A percentile compares a stretch with the other conserved stretches of the same genome.
These are phyloP conservation scores for Termitomyces sp. DNA, from an alignment of 768 basidiomycete species.

Conservation along the genomic window DNA sequence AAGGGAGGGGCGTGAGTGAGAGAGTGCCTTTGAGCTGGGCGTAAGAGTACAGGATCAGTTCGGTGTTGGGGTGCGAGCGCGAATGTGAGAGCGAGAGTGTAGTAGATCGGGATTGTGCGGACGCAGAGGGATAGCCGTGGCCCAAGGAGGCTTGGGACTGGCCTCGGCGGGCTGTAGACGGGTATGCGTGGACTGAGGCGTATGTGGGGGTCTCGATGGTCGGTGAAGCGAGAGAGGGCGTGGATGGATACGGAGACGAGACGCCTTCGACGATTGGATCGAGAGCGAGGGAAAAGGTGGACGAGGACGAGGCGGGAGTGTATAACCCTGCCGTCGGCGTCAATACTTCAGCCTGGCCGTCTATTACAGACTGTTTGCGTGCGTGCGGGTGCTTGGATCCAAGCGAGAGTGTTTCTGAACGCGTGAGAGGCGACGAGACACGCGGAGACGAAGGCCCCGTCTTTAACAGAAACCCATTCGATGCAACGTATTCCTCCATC, in stretches of 20 bases:
- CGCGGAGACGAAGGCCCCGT: constrained; percentile 29
- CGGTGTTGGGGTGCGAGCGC: constrained; percentile 18
- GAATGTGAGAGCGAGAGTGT: background rate
- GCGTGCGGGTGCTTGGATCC: constrained; percentile 69
- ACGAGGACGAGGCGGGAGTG: constrained; percentile 38
- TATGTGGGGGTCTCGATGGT: constrained; percentile 24
- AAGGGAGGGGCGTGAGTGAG: constrained; percentile 41
- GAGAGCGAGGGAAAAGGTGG: constrained; percentile 41
- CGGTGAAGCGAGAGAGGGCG: constrained; percentile 31
- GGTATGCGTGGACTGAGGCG: constrained; percentile 27
- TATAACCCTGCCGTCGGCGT: too few species aligned
- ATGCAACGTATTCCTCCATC: constrained; percentile 30
- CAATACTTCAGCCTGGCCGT: constrained; percentile 36
- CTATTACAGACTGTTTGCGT: constrained; percentile 64
- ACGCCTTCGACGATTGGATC: constrained; percentile 40
- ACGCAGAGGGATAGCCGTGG: constrained; percentile 38
- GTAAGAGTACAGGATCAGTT: constrained; percentile 81
- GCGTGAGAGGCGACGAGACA: constrained; percentile 39
- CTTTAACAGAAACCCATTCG: too few species aligned
- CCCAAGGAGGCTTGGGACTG: constrained; percentile 28
- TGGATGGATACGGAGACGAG: constrained; percentile 27
- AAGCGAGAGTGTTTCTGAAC: constrained; percentile 45
- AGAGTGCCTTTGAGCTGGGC: constrained; percentile 72
- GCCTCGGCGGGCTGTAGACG: constrained; percentile 23
- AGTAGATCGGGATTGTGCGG: constrained; percentile 7